Base-by-base conservation (phyloP, 2,329 filamentous ascomycete species). In the Chaetoscypha palmicola region DNA sequence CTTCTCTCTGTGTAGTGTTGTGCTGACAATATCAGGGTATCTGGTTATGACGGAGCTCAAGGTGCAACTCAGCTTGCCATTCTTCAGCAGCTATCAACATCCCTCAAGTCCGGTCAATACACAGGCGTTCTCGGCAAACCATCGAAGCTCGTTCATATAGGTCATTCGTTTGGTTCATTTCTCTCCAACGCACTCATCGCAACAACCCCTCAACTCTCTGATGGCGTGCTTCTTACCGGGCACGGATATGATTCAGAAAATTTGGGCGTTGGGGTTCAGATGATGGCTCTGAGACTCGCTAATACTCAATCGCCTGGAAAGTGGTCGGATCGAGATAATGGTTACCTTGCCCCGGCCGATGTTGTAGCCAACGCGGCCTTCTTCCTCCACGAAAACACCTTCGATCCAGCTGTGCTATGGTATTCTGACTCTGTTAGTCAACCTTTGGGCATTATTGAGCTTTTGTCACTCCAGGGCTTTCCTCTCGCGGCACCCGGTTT, bases 111-210 rank as follows among this genome's bases (percentile, higher is more conserved):
- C 17, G 50, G 48, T 42, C 49, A 53, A 39, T 45, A 57, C 48
- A 49, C 59, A 49, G 51, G 45, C 31, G 23, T 35, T 21, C 20
- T 52, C 23, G 40, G 55, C 52, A 43, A 41, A 40, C 44, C 59
- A 10, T 35, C 49, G 8, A 69, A 73, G 54, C 62, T 77, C 19
- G 64, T 77, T n/a, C 79, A 83, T 57, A 66, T 80, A 12, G 80
- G 79, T 9, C 79, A 83, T 64, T 79, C 74, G 0, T 83, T 79
- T 52, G 79, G 80, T 24, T 77, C 76, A 0, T 62, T 71, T 12
- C 72, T 77, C 50, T 73, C 70, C 3, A 79, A 76, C 60, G 69
- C 63, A 35, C 65, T 83, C 17, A 69, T 74, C 5, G 66, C 67
- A 30, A 56, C 64, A 43, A 64, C 74, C 51, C 76, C 77, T 1